Base-by-base conservation (phyloP, 139 green algal genomes). In the Ulvella scutata region DNA sequence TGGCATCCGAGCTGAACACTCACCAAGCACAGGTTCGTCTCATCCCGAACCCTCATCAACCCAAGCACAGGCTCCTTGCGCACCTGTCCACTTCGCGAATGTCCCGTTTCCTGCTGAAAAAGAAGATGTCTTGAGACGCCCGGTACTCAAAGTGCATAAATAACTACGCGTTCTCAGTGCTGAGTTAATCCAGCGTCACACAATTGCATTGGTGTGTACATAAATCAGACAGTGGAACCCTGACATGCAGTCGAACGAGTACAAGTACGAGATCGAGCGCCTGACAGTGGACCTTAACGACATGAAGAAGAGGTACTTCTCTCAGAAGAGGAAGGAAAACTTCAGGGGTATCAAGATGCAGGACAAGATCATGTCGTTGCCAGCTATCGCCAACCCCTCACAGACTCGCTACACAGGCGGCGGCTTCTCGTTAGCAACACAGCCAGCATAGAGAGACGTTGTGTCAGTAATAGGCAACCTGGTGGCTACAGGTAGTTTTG, bases 1-100 rank as follows among this genome's bases (percentile, higher is more conserved):
- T 97, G 85, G 87, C 88, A 0, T 83, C 73, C 4, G 92, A 97
- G 84, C 88, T 97, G 59, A 96, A 94, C 83, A 96, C 96, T 90
- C 91, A 94, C 79, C 88, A 94, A 81, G 88, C 88, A 26, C 87
- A 95, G 81, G 81, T 83, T 28, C 73, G n/a, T n/a, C n/a, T n/a
- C n/a, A n/a, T n/a, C n/a, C n/a, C n/a, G n/a, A n/a, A n/a, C n/a
- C n/a, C n/a, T n/a, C n/a, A n/a, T n/a, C n/a, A n/a, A n/a, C n/a
- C n/a, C n/a, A n/a, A n/a, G n/a, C n/a, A n/a, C n/a, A n/a, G n/a
- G n/a, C n/a, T n/a, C n/a, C n/a, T n/a, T n/a, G n/a, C n/a, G n/a
- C n/a, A n/a, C n/a, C n/a, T n/a, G n/a, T n/a, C n/a, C n/a, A n/a
- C n/a, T n/a, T n/a, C n/a, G n/a, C n/a, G n/a, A n/a, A n/a, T n/a